These are phyloP conservation scores for Geotrichum europaeum DNA, from an alignment of 1,139 yeast genomes.

Conservation along the genomic window DNA sequence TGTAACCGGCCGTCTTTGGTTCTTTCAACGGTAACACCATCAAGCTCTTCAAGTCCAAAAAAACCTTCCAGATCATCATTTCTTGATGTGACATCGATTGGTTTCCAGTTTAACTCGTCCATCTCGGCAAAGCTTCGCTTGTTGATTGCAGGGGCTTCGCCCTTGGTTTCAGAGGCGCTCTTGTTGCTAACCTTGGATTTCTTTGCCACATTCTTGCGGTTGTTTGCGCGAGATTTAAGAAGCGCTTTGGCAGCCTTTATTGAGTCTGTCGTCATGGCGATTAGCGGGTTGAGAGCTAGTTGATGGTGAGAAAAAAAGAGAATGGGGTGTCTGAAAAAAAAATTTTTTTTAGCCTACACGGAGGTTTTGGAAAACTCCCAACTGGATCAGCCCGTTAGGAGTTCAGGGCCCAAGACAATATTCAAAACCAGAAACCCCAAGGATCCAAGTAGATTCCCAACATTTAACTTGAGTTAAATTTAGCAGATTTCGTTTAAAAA, in stretches of 20 bases:
- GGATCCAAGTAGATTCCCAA: no score
- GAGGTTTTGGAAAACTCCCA: neutral
- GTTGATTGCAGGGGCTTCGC: neutral
- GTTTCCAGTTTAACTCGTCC: conserved; percentile 55
- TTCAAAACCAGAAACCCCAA: neutral
- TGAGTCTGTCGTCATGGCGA: neutral
- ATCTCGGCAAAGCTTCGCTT: conserved; percentile 16
- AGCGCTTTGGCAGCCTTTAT: neutral
- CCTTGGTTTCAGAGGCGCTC: neutral
- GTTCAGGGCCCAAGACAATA: neutral
- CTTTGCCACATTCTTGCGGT: neutral
- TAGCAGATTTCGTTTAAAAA: no score
- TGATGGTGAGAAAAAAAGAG: neutral
- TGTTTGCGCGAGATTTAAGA: neutral
- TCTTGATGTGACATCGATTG: conserved; percentile 67
- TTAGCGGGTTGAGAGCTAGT: neutral
- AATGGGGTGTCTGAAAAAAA: neutral
- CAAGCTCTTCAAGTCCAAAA: conserved; percentile 88
- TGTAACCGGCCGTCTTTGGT: conserved; percentile 59
- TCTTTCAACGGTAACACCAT: conserved; percentile 73
- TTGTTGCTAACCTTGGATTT: neutral
- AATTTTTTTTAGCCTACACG: neutral
- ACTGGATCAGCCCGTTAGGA: neutral
- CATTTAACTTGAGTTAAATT: no score
- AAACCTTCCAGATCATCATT: conserved; percentile 85